Evolutionary conservation across 164 flowering plant genomes (phyloP), one percentile per base, ranked within the genome.

Genomic region (Nymphaea thermarum): DNA sequence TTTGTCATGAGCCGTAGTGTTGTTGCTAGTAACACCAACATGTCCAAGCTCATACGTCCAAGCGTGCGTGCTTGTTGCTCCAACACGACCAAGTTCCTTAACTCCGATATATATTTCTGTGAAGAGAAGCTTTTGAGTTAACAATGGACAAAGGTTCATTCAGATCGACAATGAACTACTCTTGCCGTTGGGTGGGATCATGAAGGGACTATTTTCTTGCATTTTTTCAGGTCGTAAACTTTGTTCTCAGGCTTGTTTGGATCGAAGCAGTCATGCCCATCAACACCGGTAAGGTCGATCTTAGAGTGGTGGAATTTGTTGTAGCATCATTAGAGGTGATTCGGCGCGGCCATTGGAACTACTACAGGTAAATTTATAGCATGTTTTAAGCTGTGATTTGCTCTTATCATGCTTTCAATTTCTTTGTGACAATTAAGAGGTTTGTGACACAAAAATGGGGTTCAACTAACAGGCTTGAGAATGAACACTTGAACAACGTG

Each of bases 321-420:
- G 73, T 90, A 80, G 96, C 98, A 72, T 90, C 92, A 16, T 64
- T 89, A 3, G 99, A 95, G 76, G 88, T 95, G 8, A 84, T 92
- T n/a, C 84, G 99, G 2, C 85, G 99, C 51, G 99, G 99, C 18
- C 99, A 95, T 73, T 92, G 99, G 99, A 95, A 95, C 66, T 95
- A 83, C 64, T 95, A 92, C 82, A 90, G 99, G 99, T 93, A 70
- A 12, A 3, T 4, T 15, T 2, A 15, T 51, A 51, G 14, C 14
- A 51, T 5, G 12, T 8, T 51, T 51, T 51, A 15, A 10, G 57
- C 57, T 51, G 8, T 25, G 36, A 25, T 8, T 51, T 10, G 15
- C 57, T 51, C 12, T 3, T 15, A 4, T 7, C 14, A 8, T 51
- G 53, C 11, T 8, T 51, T 51, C 5, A 51, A 15, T 51, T 51